Evolutionary conservation across 2,329 filamentous ascomycete genomes (phyloP), one percentile per base, ranked within the genome.

Genomic region (Colletotrichum cordylinicola): DNA sequence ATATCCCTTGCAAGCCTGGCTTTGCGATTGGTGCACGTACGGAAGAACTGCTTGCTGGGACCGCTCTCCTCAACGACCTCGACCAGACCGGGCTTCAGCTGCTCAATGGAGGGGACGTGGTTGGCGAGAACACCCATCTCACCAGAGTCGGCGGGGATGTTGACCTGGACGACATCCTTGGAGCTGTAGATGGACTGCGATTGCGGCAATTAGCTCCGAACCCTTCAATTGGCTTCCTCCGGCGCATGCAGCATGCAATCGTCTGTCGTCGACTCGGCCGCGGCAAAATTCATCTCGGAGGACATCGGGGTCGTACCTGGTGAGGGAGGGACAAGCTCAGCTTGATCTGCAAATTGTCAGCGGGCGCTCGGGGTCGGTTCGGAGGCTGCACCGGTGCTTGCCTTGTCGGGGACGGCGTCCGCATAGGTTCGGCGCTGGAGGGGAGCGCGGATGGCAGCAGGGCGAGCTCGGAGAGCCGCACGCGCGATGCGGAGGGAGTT

Each of bases 101-200:
- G 97, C 91, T 99, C 97, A 85, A 99, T 98, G 78, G 96, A 96
- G 79, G 97, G 96, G 83, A 99, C 97, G 92, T 99, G 97, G 91
- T 97, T 98, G 86, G 97, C 97, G 85, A 99, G 94, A 83, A 99
- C 94, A 94, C 97, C 97, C 97, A 99, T 99, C 83, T 98, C 97
- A 86, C 97, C 97, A 78, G 96, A 98, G 87, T 98, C 97, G 84
- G 97, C 97, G 86, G 97, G 94, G 84, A 99, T 94, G 92, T 99
- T 99, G 91, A 99, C 97, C 91, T 99, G 97, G 84, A 98, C 93
- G 84, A 93, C 91, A 84, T 91, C 90, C 83, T 92, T 88, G 81
- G 88, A 93, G 87, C 91, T 91, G 90, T 91, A 93, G 88, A 93
- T 88, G 82, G 93, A 88, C 94, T 96, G 84, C 78, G 39, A 78